Base-by-base conservation (phyloP, 345 rosid species). In the Rhodamnia argentea region DNA sequence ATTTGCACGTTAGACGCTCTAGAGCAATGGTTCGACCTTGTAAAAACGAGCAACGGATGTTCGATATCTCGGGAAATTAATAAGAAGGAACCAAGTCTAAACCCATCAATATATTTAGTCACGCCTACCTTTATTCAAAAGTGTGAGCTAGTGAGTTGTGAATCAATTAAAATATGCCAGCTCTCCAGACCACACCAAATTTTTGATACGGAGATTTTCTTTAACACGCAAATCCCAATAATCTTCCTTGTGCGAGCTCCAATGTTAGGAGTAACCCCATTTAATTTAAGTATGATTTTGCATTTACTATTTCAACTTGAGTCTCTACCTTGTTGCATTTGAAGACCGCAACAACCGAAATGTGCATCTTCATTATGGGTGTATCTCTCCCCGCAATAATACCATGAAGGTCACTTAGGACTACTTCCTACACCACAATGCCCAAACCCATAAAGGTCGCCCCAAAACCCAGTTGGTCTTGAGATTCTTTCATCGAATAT, bases 131-230 rank as follows among this genome's bases (percentile, higher is more conserved):
- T 32, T 1, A 0, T 20, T 32, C 0, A 32, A 16, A 64, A 29
- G 2, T 8, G 4, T 16, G 32, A 32, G 23, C 3, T 7, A 8
- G 5, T 64, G 6, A 16, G 6, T 64, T 29, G 76, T 64, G 23
- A 64, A 10, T 10, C 2, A 23, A 23, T 11, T 64, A 29, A 29
- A 5, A 64, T 64, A 64, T 15, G 10, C 22, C 32, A 64, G 15
- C 76, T 64, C 3, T 64, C 6, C 0, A 0, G 0, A 64, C 1
- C 1, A 8, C 0, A 1, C 9, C 44, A 32, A 32, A 16, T 16
- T 2, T 10, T 0, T 0, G 0, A 64, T 9, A 2, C 7, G 3
- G 24, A 0, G 24, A 32, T 23, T 32, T 64, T 16, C 44, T 32
- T 5, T 9, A 8, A 32, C 13, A 64, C 1, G 10, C 26, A 6